Base-by-base conservation (phyloP, 2,329 filamentous ascomycete genomes). In the Parascedosporium putredinis region DNA sequence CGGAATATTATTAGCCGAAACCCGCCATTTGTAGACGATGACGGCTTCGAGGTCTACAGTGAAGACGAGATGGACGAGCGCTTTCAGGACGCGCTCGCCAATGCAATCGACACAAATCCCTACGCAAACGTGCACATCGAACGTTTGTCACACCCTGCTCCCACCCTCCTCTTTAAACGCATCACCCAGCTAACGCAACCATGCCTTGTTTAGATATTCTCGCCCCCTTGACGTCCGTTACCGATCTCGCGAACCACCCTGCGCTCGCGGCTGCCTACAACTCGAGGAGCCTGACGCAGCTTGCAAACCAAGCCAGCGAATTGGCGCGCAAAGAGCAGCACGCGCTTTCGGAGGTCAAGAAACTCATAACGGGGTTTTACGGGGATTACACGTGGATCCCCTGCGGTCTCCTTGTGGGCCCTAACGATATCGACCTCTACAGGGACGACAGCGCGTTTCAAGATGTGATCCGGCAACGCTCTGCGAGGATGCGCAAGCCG, bases 251-350 rank as follows among this genome's bases (percentile, higher is more conserved):
- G 12, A 75, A 75, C 50, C 87, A 93, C 61, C 83, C 86, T 47
- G 84, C 84, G 22, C 71, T 90, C 36, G 87, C 84, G 53, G 74
- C 81, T 56, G 81, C 87, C 0, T 93, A 88, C 62, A 83, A 75
- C 12, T 87, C 84, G 46, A 82, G 79, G 56, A 86, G 84, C 9
- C 73, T 93, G 16, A 82, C 79, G 46, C 78, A 86, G 55, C 75
- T 94, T 50, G 79, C 83, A 16, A 72, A 73, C 42, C 82, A 90
- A 64, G 83, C 81, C 50, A 76, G 79, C 55, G 74, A 78, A 51
- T 83, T 87, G 56, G 79, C 88, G 70, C 80, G 86, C 51, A 84
- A 84, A 60, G 88, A 93, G 61, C 85, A 85, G 54, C 71, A 72
- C 23, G 81, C 82, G 4, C 68, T 91, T 9, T 87, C 83, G 78